These are phyloP conservation scores for Cladosporium phlei DNA, from an alignment of 2,329 filamentous ascomycete species.

Conservation along the genomic window DNA sequence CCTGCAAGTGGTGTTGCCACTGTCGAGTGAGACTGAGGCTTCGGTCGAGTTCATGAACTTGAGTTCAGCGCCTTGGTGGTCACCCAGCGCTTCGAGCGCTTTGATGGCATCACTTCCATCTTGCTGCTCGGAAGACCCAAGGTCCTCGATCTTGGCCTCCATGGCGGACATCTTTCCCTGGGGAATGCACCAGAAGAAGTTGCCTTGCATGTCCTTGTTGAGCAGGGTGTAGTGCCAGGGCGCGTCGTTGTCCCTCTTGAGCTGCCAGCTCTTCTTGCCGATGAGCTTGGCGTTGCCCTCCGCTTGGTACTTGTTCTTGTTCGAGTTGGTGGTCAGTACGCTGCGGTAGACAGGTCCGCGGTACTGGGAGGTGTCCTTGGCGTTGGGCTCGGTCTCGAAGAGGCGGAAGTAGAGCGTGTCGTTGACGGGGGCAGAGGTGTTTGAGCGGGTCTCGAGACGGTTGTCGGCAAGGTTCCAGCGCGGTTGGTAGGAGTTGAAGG, in stretches of 20 bases:
- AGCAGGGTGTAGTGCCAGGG: neutral
- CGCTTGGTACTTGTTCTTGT: slow-evolving; percentile 7
- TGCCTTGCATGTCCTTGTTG: neutral
- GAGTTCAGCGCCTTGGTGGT: too few relatives aligned
- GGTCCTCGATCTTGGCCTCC: too few relatives aligned
- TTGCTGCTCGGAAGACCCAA: too few relatives aligned
- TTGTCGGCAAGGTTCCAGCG: slow-evolving; percentile 1
- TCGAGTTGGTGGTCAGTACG: neutral
- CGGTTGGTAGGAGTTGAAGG: neutral
- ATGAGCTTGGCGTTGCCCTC: slow-evolving; percentile 8
- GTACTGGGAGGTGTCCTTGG: slow-evolving; percentile 1
- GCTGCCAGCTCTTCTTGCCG: neutral
- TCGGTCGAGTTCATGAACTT: too few relatives aligned
- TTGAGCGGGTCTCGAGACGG: neutral
- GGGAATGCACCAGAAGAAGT: slow-evolving; percentile 1
- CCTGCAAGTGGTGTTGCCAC: too few relatives aligned
- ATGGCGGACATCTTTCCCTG: too few relatives aligned
- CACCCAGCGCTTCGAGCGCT: too few relatives aligned
- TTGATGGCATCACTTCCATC: too few relatives aligned
- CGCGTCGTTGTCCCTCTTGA: neutral
- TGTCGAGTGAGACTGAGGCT: too few relatives aligned
- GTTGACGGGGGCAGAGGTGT: slow-evolving; percentile 2
- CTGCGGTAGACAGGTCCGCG: neutral
- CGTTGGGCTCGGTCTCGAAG: neutral
- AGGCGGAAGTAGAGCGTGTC: slow-evolving; percentile 7